These are phyloP conservation scores for Chaetomiaceae sp. DNA, from an alignment of 2,329 filamentous ascomycete genomes.

Conservation along the genomic window DNA sequence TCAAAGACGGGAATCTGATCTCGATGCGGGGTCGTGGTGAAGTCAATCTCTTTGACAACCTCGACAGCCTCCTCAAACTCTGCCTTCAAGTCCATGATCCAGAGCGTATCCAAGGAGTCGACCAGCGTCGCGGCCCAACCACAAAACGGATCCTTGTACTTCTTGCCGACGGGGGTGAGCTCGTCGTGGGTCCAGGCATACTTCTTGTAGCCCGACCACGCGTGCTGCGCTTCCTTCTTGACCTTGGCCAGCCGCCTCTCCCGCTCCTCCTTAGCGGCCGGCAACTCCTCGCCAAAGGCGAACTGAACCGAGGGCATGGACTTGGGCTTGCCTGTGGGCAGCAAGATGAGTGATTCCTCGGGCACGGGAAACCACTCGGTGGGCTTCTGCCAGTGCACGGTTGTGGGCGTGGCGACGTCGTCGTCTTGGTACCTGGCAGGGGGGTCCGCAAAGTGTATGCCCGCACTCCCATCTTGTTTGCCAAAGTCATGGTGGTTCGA, in stretches of 20 bases:
- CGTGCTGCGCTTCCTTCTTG: constrained; percentile 66
- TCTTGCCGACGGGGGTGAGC: constrained; percentile 63
- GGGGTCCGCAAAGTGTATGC: not conserved
- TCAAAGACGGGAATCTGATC: constrained; percentile 83
- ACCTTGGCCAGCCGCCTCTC: constrained; percentile 59
- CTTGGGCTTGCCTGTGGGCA: constrained; percentile 67
- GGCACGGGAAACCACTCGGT: constrained; percentile 73
- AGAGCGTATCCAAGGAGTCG: constrained; percentile 75
- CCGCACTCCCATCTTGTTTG: constrained; percentile 22
- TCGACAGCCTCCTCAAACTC: constrained; percentile 75
- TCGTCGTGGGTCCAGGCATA: constrained; percentile 86
- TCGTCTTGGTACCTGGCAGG: constrained; percentile 15
- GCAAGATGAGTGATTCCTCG: constrained; percentile 60
- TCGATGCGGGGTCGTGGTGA: constrained; percentile 60
- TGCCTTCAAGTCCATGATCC: constrained; percentile 74
- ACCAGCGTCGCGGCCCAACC: constrained; percentile 87
- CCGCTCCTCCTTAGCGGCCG: constrained; percentile 54
- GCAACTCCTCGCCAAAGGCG: constrained; percentile 60
- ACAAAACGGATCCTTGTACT: constrained; percentile 73
- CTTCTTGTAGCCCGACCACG: constrained; percentile 76
- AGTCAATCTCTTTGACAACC: constrained; percentile 69
- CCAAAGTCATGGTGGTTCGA: constrained; percentile 19
- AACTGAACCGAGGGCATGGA: constrained; percentile 72
- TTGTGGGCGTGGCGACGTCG: constrained; percentile 22
- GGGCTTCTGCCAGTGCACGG: constrained; percentile 66